Evolutionary conservation across 1,284 basidiomycete species (phyloP).

Genomic region (Flammula alnicola): DNA sequence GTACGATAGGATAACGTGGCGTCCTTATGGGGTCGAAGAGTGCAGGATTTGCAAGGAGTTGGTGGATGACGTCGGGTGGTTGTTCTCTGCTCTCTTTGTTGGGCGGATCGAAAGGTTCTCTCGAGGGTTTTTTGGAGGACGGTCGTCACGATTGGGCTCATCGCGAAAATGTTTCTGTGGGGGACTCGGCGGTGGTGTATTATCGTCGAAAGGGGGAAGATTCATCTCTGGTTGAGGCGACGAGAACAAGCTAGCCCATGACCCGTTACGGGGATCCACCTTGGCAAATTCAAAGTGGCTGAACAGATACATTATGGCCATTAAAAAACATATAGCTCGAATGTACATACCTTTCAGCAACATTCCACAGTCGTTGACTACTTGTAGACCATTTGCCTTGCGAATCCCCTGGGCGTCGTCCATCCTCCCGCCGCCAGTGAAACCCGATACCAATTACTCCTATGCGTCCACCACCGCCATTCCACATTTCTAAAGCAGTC

Average conservation of each 20-base stretch:
- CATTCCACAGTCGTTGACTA: slow-evolving; percentile 15
- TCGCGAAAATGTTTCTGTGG: slow-evolving; percentile 15
- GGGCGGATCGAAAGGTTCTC: slow-evolving; percentile 18
- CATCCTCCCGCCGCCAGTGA: too few species aligned
- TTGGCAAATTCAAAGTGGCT: slow-evolving; percentile 21
- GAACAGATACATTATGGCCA: neutral
- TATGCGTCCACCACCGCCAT: slow-evolving; percentile 34
- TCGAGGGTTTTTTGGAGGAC: slow-evolving; percentile 9
- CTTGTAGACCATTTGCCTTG: too few species aligned
- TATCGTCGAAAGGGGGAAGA: slow-evolving; percentile 6
- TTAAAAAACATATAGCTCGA: neutral
- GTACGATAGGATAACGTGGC: slow-evolving; percentile 89
- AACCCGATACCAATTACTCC: slow-evolving; percentile 21
- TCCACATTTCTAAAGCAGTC: slow-evolving; percentile 22
- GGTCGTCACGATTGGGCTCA: slow-evolving; percentile 13
- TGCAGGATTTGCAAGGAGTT: slow-evolving; percentile 72
- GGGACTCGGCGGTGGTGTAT: slow-evolving; percentile 19
- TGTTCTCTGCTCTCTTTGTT: slow-evolving; percentile 23
- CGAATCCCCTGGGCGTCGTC: too few species aligned
- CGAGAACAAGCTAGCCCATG: slow-evolving; percentile 21
- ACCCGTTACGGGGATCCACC: slow-evolving; percentile 20
- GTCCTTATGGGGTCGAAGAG: slow-evolving; percentile 77
- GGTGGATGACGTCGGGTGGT: slow-evolving; percentile 65
- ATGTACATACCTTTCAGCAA: slow-evolving; percentile 16
- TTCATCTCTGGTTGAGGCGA: slow-evolving; percentile 12